A percentile compares a stretch with the other conserved stretches of the same genome.
Conservation (phyloP, 2,329 filamentous ascomycete species). For the Fusarium domesticum region DNA sequence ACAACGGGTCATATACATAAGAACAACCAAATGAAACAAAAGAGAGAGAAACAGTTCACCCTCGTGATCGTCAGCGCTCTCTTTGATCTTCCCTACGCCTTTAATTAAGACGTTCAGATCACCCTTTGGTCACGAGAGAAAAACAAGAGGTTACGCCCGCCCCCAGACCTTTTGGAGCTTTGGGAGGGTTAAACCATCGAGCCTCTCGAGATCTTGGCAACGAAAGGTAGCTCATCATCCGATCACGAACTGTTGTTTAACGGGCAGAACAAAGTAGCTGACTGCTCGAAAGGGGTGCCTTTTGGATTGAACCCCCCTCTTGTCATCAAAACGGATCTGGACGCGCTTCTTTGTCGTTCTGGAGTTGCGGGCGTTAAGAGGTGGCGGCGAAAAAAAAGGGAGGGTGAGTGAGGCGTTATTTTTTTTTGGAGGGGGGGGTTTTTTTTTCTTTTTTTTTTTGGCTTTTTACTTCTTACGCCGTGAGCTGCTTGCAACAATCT, state of each 20-base stretch:
- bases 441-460: not conserved
- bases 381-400: not conserved
- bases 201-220: conserved; percentile 23
- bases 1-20: no score
- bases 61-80: conserved; percentile 41
- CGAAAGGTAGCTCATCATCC: conserved; percentile 47
- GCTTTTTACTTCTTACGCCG: conserved; percentile 59
- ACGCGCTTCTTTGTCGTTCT: not conserved
- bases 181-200: conserved; percentile 31
- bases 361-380: no score
- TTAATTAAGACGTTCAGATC: conserved; percentile 36
- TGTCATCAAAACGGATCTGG: no score
- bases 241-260: conserved; percentile 31
- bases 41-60: not conserved
- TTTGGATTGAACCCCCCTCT: not conserved
- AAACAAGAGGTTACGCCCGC: conserved; percentile 40
- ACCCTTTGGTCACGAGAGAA: conserved; percentile 1
- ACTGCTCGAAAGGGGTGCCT: not conserved
- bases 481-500: conserved; percentile 62
- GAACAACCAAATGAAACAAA: no score
- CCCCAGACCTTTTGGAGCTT: no score
- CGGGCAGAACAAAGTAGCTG: not conserved
- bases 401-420: not conserved
- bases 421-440: conserved; percentile 1
- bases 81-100: conserved; percentile 55